Conservation (phyloP, 345 rosid genomes). For the Anacardium occidentale region DNA sequence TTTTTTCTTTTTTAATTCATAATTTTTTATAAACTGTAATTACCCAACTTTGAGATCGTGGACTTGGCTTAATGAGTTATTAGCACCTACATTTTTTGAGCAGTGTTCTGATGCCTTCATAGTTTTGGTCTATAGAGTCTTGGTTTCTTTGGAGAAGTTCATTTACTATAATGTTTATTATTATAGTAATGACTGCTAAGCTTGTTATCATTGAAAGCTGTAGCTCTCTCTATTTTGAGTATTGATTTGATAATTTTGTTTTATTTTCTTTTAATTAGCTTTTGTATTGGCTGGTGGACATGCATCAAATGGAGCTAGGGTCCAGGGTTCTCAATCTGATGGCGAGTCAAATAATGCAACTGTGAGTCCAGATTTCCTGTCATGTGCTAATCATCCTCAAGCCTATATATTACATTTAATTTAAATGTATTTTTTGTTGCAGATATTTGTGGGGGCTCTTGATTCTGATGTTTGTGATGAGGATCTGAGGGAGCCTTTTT, state of each 20-base stretch:
- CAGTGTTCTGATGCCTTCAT: too few species aligned
- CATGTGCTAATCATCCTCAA: conserved; percentile 7
- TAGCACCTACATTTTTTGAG: background rate
- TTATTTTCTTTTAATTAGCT: conserved; percentile 41
- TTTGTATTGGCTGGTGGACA: conserved; percentile 82
- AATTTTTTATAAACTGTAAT: background rate
- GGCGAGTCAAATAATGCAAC: conserved; percentile 76
- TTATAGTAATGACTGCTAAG: background rate
- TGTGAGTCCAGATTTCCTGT: conserved; percentile 49
- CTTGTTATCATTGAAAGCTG: background rate
- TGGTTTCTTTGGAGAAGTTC: background rate
- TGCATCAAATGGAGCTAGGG: conserved; percentile 57
- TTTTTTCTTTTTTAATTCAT: background rate
- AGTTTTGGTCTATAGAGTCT: background rate
- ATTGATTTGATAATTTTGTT: conserved; percentile 16
- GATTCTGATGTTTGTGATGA: conserved; percentile 82
- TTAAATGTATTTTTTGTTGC: conserved; percentile 23
- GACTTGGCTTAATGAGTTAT: background rate
- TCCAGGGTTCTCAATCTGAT: conserved; percentile 64
- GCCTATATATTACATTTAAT: conserved; percentile 16
- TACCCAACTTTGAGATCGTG: background rate
- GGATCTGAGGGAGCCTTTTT: conserved; percentile 81
- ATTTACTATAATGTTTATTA: conserved; percentile 8
- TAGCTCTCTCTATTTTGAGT: conserved; percentile 11
- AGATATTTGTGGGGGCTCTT: conserved; percentile 96